Evolutionary conservation across 371 early-diverging fungal genomes (phyloP).

Genomic region (Thermomucor indicae-seudaticae): DNA sequence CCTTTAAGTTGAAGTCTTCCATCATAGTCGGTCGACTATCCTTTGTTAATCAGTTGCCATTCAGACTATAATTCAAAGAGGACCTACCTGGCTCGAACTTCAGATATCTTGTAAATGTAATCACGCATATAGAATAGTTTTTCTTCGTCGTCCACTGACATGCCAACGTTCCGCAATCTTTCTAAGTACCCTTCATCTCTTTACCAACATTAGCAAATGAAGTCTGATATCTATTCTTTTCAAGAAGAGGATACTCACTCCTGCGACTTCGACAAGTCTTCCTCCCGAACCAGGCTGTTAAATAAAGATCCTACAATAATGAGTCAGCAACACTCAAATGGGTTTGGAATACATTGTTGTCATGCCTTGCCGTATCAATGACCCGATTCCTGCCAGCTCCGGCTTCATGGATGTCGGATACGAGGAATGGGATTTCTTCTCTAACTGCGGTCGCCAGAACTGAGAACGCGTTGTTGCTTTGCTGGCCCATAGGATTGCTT

Average conservation of each 20-base stretch:
- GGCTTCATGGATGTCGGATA: constrained; percentile 3
- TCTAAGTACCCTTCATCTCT: constrained; percentile 57
- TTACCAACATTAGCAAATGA: neutral
- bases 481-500: constrained; percentile 57
- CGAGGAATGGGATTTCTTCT: constrained; percentile 18
- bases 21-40: too few relatives aligned
- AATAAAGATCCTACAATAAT: constrained; percentile 17
- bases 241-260: constrained; percentile 33
- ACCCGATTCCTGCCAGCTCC: constrained; percentile 6
- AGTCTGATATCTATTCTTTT: neutral
- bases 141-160: constrained; percentile 75
- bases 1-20: too few relatives aligned
- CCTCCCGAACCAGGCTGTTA: constrained; percentile 12
- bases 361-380: constrained; percentile 17
- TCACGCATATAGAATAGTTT: constrained; percentile 72
- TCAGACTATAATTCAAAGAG: too few relatives aligned
- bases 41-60: too few relatives aligned
- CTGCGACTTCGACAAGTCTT: constrained; percentile 30
- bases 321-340: neutral
- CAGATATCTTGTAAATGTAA: constrained; percentile 71
- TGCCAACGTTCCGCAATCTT: constrained; percentile 64
- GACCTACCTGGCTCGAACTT: too few relatives aligned
- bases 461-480: constrained; percentile 46
- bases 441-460: constrained; percentile 56
- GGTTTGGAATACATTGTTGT: neutral